These are phyloP conservation scores for Bassia scoparia DNA, from an alignment of 148 eudicot genomes.

Conservation along the genomic window DNA sequence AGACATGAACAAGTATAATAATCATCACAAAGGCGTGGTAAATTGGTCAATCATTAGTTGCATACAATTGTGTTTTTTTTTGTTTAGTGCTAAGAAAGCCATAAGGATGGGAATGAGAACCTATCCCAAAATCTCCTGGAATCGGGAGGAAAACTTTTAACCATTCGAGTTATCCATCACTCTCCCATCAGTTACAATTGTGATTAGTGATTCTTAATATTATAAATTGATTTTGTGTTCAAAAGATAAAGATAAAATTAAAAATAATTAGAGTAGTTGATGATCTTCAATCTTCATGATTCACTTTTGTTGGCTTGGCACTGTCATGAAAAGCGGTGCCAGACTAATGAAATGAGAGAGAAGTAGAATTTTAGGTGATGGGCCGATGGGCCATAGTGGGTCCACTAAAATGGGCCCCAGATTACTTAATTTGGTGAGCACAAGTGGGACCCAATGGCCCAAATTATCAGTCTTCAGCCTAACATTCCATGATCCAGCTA, in stretches of 20 bases:
- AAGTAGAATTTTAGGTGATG: background rate
- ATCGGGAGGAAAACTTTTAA: no score
- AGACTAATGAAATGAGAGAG: background rate
- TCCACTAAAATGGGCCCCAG: conserved; percentile 10
- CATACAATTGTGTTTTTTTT: background rate
- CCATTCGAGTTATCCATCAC: no score
- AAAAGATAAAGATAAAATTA: no score
- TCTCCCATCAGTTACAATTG: no score
- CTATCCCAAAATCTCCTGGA: no score
- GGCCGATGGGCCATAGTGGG: conserved; percentile 12
- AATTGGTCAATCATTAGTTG: background rate
- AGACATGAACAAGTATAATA: background rate
- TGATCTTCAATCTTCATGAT: no score
- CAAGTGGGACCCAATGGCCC: conserved; percentile 23
- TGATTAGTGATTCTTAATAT: background rate
- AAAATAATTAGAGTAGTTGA: background rate
- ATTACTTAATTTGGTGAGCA: background rate
- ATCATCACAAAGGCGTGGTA: conserved; percentile 7
- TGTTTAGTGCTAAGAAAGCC: no score
- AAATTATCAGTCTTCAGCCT: conserved; percentile 14
- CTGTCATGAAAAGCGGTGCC: conserved; percentile 8
- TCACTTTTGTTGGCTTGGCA: conserved; percentile 12
- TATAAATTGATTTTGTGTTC: no score
- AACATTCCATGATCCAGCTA: conserved; percentile 10
- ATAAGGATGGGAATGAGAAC: no score